Base-by-base conservation (phyloP, 176 grass and related monocot genomes). In the Aegilops longissima region DNA sequence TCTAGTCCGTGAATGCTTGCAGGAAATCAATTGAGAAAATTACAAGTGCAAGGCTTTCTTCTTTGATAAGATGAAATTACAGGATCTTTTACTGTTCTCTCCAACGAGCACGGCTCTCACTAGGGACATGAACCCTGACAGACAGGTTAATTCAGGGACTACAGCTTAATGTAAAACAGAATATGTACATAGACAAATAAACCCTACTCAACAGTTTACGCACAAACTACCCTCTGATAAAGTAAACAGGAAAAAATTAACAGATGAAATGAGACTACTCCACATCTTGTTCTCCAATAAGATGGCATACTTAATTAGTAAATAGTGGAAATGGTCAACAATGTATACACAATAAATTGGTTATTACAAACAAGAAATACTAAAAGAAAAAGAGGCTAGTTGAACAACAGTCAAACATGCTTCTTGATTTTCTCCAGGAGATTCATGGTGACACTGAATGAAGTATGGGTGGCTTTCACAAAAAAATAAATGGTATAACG, bases 161-260 rank as follows among this genome's bases (percentile, higher is more conserved):
- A 36, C 40, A 38, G 7, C 21, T 47, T 9, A 45, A 40, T 83
- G 4, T 72, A 83, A 25, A 83, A 58, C 47, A 9, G 14, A 14
- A 42, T 36, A 38, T 83, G 67, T 8, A 45, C 54, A 44, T 62
- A 35, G 38, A 61, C 13, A 74, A 73, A 74, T 42, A 59, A 17
- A 76, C 8, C 40, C 44, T 65, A 84, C 18, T 76, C 20, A 76
- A 7, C 4, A 31, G 3, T 76, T 76, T 4, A 72, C 38, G 25
- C 63, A 35, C 18, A 84, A 47, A 75, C 29, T 76, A 76, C 25
- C 47, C 27, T 84, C 58, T 65, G 8, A 34, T 20, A 84, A 73
- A 65, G 27, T 76, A 76, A 84, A 84, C 24, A 42, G 14, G 62
- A 49, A 76, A 0, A 13, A 33, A 84, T 16, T 34, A 61, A 27